These are phyloP conservation scores for Centella asiatica DNA, from an alignment of 129 eudicot species.

Conservation along the genomic window DNA sequence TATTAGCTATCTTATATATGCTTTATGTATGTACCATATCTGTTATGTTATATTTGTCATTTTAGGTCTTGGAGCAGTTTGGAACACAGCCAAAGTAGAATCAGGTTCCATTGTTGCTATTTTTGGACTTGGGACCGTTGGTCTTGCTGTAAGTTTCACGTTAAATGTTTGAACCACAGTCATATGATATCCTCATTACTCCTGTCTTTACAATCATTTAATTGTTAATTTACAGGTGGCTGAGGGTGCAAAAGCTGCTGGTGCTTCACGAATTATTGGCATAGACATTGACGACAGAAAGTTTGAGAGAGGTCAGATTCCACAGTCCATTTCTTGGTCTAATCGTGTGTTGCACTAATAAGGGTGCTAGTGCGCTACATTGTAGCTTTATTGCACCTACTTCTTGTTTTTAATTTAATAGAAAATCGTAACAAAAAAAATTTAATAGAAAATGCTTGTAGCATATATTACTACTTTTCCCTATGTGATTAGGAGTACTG, in stretches of 20 bases:
- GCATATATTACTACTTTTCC: too few species aligned
- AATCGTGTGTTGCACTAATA: not conserved
- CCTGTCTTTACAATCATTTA: not conserved
- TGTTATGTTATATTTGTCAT: not conserved
- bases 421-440: too few species aligned
- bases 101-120: conserved; percentile 88
- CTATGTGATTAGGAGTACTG: not conserved
- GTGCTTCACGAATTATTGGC: conserved; percentile 91
- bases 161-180: not conserved
- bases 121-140: conserved; percentile 97
- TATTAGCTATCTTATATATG: not conserved
- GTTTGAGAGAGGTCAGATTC: conserved; percentile 53
- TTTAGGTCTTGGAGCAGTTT: conserved; percentile 94
- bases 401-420: too few species aligned
- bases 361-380: not conserved
- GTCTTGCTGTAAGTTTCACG: conserved; percentile 76
- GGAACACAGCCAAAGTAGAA: conserved; percentile 98
- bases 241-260: conserved; percentile 99
- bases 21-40: not conserved
- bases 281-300: conserved; percentile 84
- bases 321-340: not conserved
- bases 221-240: conserved; percentile 59
- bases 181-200: not conserved
- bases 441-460: too few species aligned
- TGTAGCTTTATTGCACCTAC: too few species aligned